Conservation (phyloP, 2,329 filamentous ascomycete genomes). For the Pyrenophora teres region DNA sequence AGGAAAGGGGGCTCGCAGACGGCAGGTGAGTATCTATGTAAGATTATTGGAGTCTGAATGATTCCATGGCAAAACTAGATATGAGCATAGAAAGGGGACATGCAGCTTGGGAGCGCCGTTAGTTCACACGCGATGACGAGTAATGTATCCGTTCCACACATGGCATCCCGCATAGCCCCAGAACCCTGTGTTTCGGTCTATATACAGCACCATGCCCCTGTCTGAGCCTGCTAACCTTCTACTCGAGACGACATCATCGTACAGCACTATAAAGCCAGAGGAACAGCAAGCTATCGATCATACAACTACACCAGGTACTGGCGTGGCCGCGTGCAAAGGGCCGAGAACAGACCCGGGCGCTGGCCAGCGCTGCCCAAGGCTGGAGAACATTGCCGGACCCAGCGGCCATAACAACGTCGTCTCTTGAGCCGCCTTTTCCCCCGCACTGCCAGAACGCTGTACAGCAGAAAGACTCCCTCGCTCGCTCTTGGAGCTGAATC, state of each 20-base stretch:
- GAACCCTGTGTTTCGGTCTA: conserved; percentile 21
- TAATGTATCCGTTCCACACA: conserved; percentile 26
- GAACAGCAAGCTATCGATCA: conserved; percentile 1
- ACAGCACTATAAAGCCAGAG: not conserved
- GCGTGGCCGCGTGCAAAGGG: not conserved
- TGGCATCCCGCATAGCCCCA: conserved; percentile 27
- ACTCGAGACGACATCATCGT: conserved; percentile 4
- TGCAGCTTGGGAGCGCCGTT: conserved; percentile 13
- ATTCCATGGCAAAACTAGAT: conserved; percentile 21
- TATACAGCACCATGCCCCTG: conserved; percentile 19
- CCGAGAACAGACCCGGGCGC: not conserved
- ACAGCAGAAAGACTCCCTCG: too few relatives aligned
- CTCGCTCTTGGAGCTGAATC: too few relatives aligned
- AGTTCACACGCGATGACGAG: conserved; percentile 27
- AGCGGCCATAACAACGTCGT: not conserved
- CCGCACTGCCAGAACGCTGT: too few relatives aligned
- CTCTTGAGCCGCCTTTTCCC: too few relatives aligned
- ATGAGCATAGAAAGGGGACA: conserved; percentile 22
- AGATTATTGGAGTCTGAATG: conserved; percentile 14
- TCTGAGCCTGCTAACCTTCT: conserved; percentile 8
- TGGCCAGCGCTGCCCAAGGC: not conserved
- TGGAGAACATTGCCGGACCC: not conserved
- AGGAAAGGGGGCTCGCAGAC: conserved; percentile 14
- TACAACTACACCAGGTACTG: not conserved
- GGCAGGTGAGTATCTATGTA: conserved; percentile 17